phyloP scores from a whole-genome alignment of 1,284 basidiomycete species.

The Moniliophthora roreri region DNA sequence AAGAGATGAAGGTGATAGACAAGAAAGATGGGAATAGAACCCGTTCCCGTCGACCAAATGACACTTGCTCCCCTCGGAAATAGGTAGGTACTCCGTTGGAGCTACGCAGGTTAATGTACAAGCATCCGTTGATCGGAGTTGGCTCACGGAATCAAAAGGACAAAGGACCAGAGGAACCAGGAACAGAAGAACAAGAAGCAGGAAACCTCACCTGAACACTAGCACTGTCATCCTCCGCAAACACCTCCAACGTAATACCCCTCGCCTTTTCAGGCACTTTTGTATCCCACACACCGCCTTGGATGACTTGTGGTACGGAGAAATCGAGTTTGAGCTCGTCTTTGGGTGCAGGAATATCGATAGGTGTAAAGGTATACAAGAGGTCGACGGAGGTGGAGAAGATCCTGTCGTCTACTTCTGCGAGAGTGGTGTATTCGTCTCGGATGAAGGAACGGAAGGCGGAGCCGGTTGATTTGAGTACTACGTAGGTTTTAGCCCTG shows the following conservation, averaged over 20 bases:
- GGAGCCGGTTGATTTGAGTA: slow-evolving; percentile 89
- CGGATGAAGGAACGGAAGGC: slow-evolving; percentile 82
- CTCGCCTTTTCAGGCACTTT: slow-evolving; percentile 59
- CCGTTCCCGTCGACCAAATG: too few relatives aligned
- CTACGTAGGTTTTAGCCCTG: slow-evolving; percentile 35
- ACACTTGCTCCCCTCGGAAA: too few relatives aligned
- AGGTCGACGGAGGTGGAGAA: slow-evolving; percentile 85
- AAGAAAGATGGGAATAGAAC: too few relatives aligned
- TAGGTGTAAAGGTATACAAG: slow-evolving; percentile 59
- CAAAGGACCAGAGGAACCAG: slow-evolving; percentile 5
- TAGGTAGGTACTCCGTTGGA: too few relatives aligned
- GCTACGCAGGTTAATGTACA: too few relatives aligned
- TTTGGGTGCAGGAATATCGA: slow-evolving; percentile 44
- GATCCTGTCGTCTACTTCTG: slow-evolving; percentile 82
- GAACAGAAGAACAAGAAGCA: slow-evolving; percentile 5
- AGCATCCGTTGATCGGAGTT: too few relatives aligned
- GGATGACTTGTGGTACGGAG: slow-evolving; percentile 41
- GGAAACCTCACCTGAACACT: slow-evolving; percentile 75
- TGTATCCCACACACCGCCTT: slow-evolving; percentile 61
- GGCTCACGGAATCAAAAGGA: too few relatives aligned
- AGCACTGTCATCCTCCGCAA: slow-evolving; percentile 87
- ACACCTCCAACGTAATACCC: slow-evolving; percentile 75
- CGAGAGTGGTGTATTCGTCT: slow-evolving; percentile 89
- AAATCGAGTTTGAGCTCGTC: slow-evolving; percentile 53
- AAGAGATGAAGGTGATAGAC: too few relatives aligned